phyloP scores from a whole-genome alignment of 2,329 filamentous ascomycete genomes.

The Verticillium nubilum region DNA sequence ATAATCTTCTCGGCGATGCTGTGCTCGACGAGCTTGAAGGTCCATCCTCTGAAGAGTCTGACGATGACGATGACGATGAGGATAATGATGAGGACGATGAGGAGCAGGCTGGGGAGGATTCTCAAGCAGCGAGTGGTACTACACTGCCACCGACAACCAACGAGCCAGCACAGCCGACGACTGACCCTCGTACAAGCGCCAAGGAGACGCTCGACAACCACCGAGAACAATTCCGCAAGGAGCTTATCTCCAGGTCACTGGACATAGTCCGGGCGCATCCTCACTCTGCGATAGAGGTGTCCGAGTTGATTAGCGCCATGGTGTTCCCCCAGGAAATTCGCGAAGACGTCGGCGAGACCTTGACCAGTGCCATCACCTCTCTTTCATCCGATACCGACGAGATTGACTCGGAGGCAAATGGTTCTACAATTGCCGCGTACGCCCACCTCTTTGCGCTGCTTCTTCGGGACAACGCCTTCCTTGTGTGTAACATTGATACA shows the following conservation, averaged over 20 bases:
- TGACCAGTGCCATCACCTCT: constrained; percentile 78
- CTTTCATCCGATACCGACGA: constrained; percentile 46
- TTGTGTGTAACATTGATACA: constrained; percentile 66
- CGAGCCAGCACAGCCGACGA: constrained; percentile 7
- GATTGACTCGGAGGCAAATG: constrained; percentile 59
- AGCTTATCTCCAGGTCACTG: constrained; percentile 82
- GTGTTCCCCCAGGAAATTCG: constrained; percentile 55
- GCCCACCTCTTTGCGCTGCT: constrained; percentile 87
- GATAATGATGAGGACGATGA: constrained; percentile 9
- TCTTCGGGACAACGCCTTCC: constrained; percentile 77
- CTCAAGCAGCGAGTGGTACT: background rate
- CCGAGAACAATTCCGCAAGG: constrained; percentile 64
- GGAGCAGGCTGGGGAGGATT: constrained; percentile 1
- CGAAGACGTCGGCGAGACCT: constrained; percentile 72
- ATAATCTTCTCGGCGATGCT: constrained; percentile 17
- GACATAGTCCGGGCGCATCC: constrained; percentile 87
- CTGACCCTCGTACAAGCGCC: constrained; percentile 34
- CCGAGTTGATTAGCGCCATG: constrained; percentile 76
- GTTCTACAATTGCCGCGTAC: constrained; percentile 70
- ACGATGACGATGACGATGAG: constrained; percentile 18
- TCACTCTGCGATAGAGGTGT: constrained; percentile 82
- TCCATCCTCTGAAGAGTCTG: constrained; percentile 17
- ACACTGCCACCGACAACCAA: background rate
- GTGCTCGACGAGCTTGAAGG: constrained; percentile 15
- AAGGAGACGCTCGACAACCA: constrained; percentile 76